Evolutionary conservation across 352 stramenopile species (phyloP), one percentile per base, ranked within the genome.

Genomic region (Pythium sp.): DNA sequence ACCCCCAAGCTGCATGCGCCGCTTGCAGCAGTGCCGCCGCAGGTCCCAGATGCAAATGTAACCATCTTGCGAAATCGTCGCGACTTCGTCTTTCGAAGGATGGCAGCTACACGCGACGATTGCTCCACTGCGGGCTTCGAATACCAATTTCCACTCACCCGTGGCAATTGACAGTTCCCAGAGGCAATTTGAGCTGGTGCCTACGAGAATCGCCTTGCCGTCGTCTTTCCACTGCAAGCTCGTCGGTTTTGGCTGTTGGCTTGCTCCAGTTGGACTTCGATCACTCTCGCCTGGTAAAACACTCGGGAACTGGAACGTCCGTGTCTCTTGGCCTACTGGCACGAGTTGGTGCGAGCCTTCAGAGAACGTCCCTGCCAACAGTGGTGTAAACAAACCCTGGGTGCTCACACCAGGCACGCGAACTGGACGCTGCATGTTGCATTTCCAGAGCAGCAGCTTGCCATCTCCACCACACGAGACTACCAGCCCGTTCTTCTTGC

Each of bases 11-110:
- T 76, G 79, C 5, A 78, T 26, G 24, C 75, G 69, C 0, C 73
- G 77, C 36, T 60, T 79, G 62, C 79, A 88, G 2, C 62, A 20
- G 53, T 82, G 82, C 20, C 69, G 71, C 20, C 72, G 65, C 20
- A 91, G 59, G 73, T 89, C 77, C 82, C 80, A 91, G n/a, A 86
- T 46, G 53, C 64, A 71, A n/a, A 89, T 58, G 59, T 81, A 86
- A 9, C 77, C 79, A 47, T 89, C 82, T 46, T 81, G 73, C 6
- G 80, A 82, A 22, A 88, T 41, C 1, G 79, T 87, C 11, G 53
- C 79, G 12, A 81, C 77, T 63, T 88, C 80, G 24, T 84, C 67
- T 56, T 72, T 75, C 11, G 38, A 20, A n/a, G 82, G 82, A 59
- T 91, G 79, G 46, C 74, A 75, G 46, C 62, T 67, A 26, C 76